Percentiles rank a stretch among this genome's conserved stretches.
phyloP scores from a whole-genome alignment of 2,329 filamentous ascomycete genomes.

The Paecilomyces dactylethromorphus region DNA sequence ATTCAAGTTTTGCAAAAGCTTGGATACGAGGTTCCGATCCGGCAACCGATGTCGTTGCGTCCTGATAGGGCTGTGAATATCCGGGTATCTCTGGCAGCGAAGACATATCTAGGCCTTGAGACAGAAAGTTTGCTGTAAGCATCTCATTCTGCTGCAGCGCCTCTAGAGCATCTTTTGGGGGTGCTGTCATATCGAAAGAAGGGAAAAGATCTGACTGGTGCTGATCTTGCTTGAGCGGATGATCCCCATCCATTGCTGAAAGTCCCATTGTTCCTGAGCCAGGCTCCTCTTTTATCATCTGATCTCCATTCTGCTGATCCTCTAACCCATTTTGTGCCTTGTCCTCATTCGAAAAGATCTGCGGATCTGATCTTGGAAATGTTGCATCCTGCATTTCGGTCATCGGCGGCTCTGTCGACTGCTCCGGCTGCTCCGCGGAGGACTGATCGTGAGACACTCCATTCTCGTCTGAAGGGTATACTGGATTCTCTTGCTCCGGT shows the following conservation, averaged over 20 bases:
- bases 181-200: constrained; percentile 25
- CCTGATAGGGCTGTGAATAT: constrained; percentile 22
- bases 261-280: constrained; percentile 13
- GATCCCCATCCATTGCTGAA: constrained; percentile 25
- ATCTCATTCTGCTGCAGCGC: constrained; percentile 34
- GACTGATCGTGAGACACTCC: constrained; percentile 2
- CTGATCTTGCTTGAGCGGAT: constrained; percentile 22
- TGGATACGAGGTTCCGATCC: constrained; percentile 44
- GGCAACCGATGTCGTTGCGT: constrained; percentile 27
- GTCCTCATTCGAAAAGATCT: neutral
- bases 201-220: constrained; percentile 28
- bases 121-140: constrained; percentile 31
- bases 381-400: neutral
- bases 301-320: neutral
- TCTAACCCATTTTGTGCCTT: neutral
- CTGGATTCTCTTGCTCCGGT: constrained; percentile 2
- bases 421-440: constrained; percentile 3
- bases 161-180: constrained; percentile 28
- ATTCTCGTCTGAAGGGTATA: constrained; percentile 4
- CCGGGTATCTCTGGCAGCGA: constrained; percentile 22
- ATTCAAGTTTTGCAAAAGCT: constrained; percentile 58
- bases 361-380: neutral
- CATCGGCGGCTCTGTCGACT: neutral
- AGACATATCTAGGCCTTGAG: constrained; percentile 28
- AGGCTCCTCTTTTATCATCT: neutral